A percentile compares a stretch with the other conserved stretches of the same genome.
Evolutionary conservation across 2,329 filamentous ascomycete genomes (phyloP).

Genomic region (Pestalotiopsis sp.): DNA sequence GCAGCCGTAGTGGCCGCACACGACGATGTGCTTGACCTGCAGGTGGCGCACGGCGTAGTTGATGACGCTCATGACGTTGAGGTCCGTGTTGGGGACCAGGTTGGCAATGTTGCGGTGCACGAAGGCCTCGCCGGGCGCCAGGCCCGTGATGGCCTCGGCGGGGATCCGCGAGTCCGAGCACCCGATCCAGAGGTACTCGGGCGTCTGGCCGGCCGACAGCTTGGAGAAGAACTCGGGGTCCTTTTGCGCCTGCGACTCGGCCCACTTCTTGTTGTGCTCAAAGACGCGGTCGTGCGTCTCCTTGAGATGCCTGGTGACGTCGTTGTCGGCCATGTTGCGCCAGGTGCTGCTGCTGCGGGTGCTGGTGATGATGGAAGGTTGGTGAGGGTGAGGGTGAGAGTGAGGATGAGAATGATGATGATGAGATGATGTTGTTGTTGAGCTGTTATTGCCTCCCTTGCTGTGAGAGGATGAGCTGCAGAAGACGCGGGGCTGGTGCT

Average conservation of each 20-base stretch:
- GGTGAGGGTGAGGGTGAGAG: not conserved
- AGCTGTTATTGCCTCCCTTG: not conserved
- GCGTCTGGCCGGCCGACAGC: constrained; percentile 65
- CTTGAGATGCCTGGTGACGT: constrained; percentile 58
- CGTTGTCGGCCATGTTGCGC: constrained; percentile 36
- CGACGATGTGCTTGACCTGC: constrained; percentile 78
- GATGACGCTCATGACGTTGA: constrained; percentile 80
- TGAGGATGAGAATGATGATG: not conserved
- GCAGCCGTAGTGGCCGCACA: constrained; percentile 80
- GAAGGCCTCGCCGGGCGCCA: constrained; percentile 88
- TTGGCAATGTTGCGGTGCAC: constrained; percentile 96
- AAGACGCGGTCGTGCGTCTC: constrained; percentile 70
- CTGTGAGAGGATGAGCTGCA: not conserved
- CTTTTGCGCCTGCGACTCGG: constrained; percentile 55
- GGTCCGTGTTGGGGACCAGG: constrained; percentile 77
- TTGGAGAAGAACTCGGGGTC: constrained; percentile 69
- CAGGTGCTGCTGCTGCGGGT: constrained; percentile 7
- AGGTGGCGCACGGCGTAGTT: constrained; percentile 84
- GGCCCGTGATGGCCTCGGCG: constrained; percentile 83
- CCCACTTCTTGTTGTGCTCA: constrained; percentile 70
- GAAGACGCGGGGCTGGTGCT: constrained; percentile 5
- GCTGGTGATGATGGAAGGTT: not conserved
- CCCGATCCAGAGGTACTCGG: constrained; percentile 84
- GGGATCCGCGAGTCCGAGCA: constrained; percentile 90
- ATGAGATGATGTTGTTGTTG: not conserved